Conservation (phyloP, 108 stramenopile species). For the Stephanodiscus minutulus region DNA sequence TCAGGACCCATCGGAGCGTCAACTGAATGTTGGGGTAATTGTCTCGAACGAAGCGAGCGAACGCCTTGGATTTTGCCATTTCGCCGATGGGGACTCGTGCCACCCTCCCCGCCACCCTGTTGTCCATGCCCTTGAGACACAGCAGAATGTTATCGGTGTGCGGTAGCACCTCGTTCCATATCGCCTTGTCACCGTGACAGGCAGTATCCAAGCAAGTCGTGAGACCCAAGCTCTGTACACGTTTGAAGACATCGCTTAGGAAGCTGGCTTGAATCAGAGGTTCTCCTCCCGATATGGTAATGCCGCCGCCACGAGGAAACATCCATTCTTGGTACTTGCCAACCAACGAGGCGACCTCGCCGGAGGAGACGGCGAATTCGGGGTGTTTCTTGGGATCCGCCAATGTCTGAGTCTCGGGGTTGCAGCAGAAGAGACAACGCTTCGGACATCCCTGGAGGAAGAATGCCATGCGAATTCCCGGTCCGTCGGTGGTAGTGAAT, state of each 20-base stretch:
- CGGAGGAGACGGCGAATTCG: conserved; percentile 56
- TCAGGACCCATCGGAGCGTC: conserved; percentile 62
- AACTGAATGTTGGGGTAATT: conserved; percentile 51
- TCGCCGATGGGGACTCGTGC: conserved; percentile 45
- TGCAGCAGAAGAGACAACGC: conserved; percentile 63
- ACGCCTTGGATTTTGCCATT: conserved; percentile 46
- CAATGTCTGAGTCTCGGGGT: conserved; percentile 65
- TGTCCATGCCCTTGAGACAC: conserved; percentile 69
- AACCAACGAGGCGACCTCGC: conserved; percentile 46
- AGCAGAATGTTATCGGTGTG: conserved; percentile 60
- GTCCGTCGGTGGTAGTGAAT: conserved; percentile 12
- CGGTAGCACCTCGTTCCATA: conserved; percentile 60
- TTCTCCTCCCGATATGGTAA: conserved; percentile 69
- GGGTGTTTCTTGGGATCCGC: conserved; percentile 53
- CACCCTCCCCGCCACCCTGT: conserved; percentile 49
- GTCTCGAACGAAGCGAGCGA: conserved; percentile 60
- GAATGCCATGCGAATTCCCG: conserved; percentile 21
- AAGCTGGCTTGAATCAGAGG: conserved; percentile 62
- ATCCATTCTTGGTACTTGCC: conserved; percentile 56
- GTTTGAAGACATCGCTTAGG: conserved; percentile 52
- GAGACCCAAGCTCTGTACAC: conserved; percentile 49
- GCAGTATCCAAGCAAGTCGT: conserved; percentile 72
- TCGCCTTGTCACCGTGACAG: conserved; percentile 53
- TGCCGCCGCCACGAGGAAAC: conserved; percentile 55
- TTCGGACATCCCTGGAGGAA: conserved; percentile 75